Conservation (phyloP, 805 yeast species). For the Metschnikowia amazonensis region DNA sequence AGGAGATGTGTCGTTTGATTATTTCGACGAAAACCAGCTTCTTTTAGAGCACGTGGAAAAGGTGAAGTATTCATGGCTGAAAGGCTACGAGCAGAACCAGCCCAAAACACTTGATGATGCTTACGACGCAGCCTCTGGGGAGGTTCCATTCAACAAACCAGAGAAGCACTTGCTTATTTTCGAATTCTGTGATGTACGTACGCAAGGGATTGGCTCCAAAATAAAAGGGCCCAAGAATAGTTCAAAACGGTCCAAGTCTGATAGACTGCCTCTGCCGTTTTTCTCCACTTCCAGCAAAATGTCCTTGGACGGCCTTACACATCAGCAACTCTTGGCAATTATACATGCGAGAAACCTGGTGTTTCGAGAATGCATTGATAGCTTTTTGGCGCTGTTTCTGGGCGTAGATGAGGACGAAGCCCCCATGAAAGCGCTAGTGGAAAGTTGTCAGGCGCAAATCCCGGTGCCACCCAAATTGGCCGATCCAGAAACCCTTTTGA, state of each 20-base stretch:
- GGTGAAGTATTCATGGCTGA: slow-evolving; percentile 33
- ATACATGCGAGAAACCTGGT: slow-evolving; percentile 54
- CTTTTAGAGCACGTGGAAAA: slow-evolving; percentile 42
- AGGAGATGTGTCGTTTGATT: slow-evolving; percentile 62
- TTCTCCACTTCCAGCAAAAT: slow-evolving; percentile 39
- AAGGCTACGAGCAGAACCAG: slow-evolving; percentile 33
- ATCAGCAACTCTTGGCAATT: slow-evolving; percentile 56
- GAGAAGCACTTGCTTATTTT: slow-evolving; percentile 60
- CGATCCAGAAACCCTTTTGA: slow-evolving; percentile 56
- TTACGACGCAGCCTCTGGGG: slow-evolving; percentile 52
- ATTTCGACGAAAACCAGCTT: slow-evolving; percentile 73
- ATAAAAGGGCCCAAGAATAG: slow-evolving; percentile 16
- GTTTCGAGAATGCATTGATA: slow-evolving; percentile 32
- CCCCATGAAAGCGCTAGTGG: slow-evolving; percentile 40
- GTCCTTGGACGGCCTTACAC: slow-evolving; percentile 47
- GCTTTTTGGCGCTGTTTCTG: slow-evolving; percentile 14
- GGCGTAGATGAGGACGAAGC: slow-evolving; percentile 26
- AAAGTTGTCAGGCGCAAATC: slow-evolving; percentile 31
- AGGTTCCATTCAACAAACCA: slow-evolving; percentile 43
- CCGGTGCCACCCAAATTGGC: slow-evolving; percentile 49
- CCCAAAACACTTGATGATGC: slow-evolving; percentile 43
- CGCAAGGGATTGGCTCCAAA: slow-evolving; percentile 42
- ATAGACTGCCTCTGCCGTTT: slow-evolving; percentile 13
- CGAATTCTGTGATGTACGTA: slow-evolving; percentile 69
- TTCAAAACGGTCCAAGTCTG: slow-evolving; percentile 6